phyloP scores from a whole-genome alignment of 768 basidiomycete species.

The Thelephora ganbajun region DNA sequence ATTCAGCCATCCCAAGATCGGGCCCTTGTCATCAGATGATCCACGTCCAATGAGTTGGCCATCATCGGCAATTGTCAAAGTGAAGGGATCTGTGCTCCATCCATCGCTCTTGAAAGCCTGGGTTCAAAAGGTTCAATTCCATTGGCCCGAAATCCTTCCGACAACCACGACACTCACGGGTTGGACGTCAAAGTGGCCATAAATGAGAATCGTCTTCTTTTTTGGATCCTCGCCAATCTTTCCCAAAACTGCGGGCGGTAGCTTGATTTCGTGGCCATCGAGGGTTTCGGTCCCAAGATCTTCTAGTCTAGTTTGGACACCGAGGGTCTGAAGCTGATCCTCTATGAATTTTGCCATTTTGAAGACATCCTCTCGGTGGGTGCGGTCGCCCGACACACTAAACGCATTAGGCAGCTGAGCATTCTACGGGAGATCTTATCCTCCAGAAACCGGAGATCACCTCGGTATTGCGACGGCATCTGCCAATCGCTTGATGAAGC shows the following conservation, averaged over 20 bases:
- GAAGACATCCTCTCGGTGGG: conserved; percentile 62
- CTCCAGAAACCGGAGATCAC: conserved; percentile 16
- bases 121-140: background rate
- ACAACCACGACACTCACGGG: conserved; percentile 33
- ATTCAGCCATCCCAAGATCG: conserved; percentile 80
- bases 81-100: conserved; percentile 82
- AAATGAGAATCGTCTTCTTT: conserved; percentile 90
- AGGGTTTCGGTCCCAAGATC: conserved; percentile 67
- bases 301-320: conserved; percentile 60
- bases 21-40: conserved; percentile 85
- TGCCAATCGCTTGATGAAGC: conserved; percentile 62
- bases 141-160: background rate
- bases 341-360: conserved; percentile 81
- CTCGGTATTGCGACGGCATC: conserved; percentile 73
- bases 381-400: conserved; percentile 56
- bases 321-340: conserved; percentile 56
- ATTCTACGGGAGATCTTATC: conserved; percentile 11
- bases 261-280: conserved; percentile 54
- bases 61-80: conserved; percentile 38
- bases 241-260: conserved; percentile 80
- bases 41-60: conserved; percentile 74
- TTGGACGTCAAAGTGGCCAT: conserved; percentile 94
- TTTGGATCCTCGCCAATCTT: conserved; percentile 66
- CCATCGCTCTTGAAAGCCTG: conserved; percentile 50
- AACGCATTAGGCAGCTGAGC: background rate